phyloP scores from a whole-genome alignment of 1,284 basidiomycete species.

The Microbotryum saponariae region DNA sequence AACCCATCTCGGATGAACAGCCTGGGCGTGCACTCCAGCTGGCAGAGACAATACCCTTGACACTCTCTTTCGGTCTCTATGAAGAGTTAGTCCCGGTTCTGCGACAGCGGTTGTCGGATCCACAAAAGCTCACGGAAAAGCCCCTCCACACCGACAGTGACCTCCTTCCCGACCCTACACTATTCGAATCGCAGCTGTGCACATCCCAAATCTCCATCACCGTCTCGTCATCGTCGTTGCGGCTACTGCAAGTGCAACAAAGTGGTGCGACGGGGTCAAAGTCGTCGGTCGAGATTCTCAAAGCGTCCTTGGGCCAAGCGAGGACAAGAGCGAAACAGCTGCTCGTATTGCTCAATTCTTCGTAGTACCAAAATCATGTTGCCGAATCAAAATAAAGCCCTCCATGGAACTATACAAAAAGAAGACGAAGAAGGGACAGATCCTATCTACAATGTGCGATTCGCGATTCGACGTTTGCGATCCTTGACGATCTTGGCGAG shows the following conservation, averaged over 20 bases:
- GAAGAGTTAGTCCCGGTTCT: constrained; percentile 13
- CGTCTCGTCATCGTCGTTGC: not conserved
- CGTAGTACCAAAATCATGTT: no score
- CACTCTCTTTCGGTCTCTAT: constrained; percentile 27
- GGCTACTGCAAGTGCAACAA: constrained; percentile 23
- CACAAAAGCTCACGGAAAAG: not conserved
- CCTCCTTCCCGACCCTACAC: constrained; percentile 25
- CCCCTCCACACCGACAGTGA: constrained; percentile 5
- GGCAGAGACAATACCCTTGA: constrained; percentile 5
- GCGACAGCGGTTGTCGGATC: not conserved
- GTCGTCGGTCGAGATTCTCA: constrained; percentile 6
- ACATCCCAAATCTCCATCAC: constrained; percentile 25
- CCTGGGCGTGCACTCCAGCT: constrained; percentile 12
- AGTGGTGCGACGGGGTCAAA: constrained; percentile 12
- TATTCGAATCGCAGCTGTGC: constrained; percentile 27
- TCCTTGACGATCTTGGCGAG: constrained; percentile 16
- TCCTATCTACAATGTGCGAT: no score
- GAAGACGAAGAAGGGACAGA: no score
- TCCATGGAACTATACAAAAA: no score
- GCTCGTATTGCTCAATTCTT: no score
- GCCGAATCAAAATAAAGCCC: no score
- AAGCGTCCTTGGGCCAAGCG: constrained; percentile 23
- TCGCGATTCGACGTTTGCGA: not conserved
- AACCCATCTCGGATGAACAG: constrained; percentile 5
- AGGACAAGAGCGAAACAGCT: constrained; percentile 15